phyloP scores from a whole-genome alignment of 2,329 filamentous ascomycete species.

The Didymella exigua region DNA sequence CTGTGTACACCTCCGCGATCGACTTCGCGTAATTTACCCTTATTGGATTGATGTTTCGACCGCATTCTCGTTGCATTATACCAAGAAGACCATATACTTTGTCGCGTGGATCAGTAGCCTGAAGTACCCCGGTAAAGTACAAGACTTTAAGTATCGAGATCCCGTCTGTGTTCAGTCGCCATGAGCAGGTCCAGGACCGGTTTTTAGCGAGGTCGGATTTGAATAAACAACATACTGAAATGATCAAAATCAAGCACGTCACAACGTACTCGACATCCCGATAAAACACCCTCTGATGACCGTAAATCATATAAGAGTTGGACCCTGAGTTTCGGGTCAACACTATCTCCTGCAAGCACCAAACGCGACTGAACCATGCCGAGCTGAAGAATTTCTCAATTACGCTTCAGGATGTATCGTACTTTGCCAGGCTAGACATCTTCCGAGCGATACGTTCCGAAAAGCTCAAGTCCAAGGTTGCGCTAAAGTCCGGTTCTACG shows the following conservation, averaged over 20 bases:
- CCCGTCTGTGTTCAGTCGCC: too few relatives aligned
- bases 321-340: neutral
- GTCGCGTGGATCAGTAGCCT: neutral
- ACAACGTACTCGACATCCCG: too few relatives aligned
- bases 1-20: neutral
- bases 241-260: too few relatives aligned
- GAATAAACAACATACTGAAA: too few relatives aligned
- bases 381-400: neutral
- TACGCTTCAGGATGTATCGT: neutral
- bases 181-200: too few relatives aligned
- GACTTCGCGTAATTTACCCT: neutral
- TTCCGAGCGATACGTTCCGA: neutral
- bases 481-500: too few relatives aligned
- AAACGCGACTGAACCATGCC: neutral
- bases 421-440: neutral
- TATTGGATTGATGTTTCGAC: neutral
- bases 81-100: neutral
- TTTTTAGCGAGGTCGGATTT: too few relatives aligned
- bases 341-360: neutral
- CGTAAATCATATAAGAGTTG: neutral
- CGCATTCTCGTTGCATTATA: neutral
- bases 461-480: neutral
- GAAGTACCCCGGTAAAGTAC: neutral
- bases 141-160: neutral
- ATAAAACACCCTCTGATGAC: neutral